These are phyloP conservation scores for Eucalyptus curtisii DNA, from an alignment of 345 rosid species.

Conservation along the genomic window DNA sequence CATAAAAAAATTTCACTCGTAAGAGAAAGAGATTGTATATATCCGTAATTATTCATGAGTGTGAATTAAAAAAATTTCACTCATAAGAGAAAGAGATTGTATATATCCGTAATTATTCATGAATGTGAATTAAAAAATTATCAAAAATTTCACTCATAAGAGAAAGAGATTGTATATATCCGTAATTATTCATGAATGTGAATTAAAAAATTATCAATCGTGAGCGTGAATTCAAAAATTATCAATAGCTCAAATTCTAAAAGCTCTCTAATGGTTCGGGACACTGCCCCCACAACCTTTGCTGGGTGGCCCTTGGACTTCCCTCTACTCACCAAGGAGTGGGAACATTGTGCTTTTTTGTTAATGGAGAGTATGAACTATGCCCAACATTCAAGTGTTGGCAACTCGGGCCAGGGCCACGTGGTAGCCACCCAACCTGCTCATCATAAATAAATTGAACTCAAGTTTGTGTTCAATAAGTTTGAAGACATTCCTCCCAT, in stretches of 20 bases:
- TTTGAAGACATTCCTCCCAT: neutral
- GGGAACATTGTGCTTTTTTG: accelerated
- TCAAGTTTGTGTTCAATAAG: neutral
- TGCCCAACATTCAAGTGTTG: neutral
- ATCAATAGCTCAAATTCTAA: neutral
- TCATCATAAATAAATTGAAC: neutral
- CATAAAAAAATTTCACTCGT: no score
- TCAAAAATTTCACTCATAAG: no score
- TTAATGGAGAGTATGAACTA: neutral
- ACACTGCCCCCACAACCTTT: accelerated
- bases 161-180: neutral
- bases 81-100: neutral
- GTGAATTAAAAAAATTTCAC: no score
- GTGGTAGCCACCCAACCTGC: accelerated
- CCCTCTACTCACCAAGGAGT: neutral
- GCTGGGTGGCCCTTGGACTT: accelerated
- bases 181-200: accelerated
- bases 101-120: no score
- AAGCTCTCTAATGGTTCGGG: no score
- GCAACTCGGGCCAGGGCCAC: neutral
- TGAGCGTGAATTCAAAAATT: no score
- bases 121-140: no score
- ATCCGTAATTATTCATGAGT: no score
- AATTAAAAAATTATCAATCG: no score
- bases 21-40: neutral